Conservation (phyloP, 768 basidiomycete species). For the Kwoniella europaea region DNA sequence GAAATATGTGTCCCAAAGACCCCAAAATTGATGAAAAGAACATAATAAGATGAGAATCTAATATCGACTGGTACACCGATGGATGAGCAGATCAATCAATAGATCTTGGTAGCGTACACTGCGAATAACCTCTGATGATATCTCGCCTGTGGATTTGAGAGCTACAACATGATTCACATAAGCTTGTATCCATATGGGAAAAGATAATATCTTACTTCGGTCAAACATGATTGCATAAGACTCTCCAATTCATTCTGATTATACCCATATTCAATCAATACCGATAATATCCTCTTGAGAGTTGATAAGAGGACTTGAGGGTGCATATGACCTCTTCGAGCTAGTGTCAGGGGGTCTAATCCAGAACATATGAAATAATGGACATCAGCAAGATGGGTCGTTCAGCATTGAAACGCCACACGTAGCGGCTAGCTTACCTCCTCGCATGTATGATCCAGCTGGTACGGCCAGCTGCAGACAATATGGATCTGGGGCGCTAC, state of each 20-base stretch:
- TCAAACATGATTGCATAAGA: slow-evolving; percentile 26
- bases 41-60: not conserved
- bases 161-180: slow-evolving; percentile 6
- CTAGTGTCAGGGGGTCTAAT: slow-evolving; percentile 20
- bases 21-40: not conserved
- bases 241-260: slow-evolving; percentile 16
- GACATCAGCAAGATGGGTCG: not conserved
- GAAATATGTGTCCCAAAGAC: not conserved
- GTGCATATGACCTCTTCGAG: slow-evolving; percentile 34
- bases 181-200: too few relatives aligned
- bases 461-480: slow-evolving; percentile 33
- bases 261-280: slow-evolving; percentile 32
- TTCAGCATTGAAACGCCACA: not conserved
- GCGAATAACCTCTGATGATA: slow-evolving; percentile 49
- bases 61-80: too few relatives aligned
- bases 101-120: slow-evolving; percentile 43
- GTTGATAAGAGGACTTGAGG: slow-evolving; percentile 22
- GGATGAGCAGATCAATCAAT: not conserved
- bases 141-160: slow-evolving; percentile 27
- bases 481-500: slow-evolving; percentile 9
- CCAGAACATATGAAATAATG: not conserved
- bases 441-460: slow-evolving; percentile 15
- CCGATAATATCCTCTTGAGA: slow-evolving; percentile 25
- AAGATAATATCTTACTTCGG: slow-evolving; percentile 32
- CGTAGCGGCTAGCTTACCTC: slow-evolving; percentile 21